Evolutionary conservation across 1,284 basidiomycete genomes (phyloP).

Genomic region (Puccinia sorghi): DNA sequence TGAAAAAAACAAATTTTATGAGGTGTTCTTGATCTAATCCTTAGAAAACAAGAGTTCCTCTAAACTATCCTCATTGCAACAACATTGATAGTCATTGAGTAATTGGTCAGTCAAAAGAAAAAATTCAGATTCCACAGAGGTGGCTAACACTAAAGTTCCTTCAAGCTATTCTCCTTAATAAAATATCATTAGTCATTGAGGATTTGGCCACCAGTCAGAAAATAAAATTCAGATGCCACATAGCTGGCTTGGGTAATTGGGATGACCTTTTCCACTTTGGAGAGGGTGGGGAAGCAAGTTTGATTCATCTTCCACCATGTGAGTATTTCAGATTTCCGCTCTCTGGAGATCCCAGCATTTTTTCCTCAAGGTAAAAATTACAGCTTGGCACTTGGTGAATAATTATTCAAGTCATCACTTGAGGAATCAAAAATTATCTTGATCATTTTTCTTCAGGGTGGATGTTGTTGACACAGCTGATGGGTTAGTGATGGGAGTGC

Average conservation of each 20-base stretch:
- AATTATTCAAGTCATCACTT: not conserved
- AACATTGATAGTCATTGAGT: too few species aligned
- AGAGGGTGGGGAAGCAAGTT: too few species aligned
- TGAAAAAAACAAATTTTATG: too few species aligned
- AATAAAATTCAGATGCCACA: too few species aligned
- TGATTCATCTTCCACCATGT: slow-evolving; percentile 7
- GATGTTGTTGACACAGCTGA: too few species aligned
- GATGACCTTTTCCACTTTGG: not conserved
- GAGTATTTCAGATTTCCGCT: not conserved
- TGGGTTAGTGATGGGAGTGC: too few species aligned
- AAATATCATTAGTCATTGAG: not conserved
- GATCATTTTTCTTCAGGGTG: not conserved
- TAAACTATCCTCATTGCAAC: too few species aligned
- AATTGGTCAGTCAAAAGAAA: too few species aligned
- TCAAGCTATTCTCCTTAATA: not conserved
- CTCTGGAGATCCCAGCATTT: not conserved
- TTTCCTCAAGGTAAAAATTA: slow-evolving; percentile 6
- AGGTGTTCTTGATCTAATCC: too few species aligned
- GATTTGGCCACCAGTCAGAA: not conserved
- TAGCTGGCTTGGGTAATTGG: not conserved
- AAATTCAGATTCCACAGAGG: too few species aligned
- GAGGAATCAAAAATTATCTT: not conserved
- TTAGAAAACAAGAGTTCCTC: too few species aligned
- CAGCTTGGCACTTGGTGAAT: not conserved
- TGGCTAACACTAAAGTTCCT: too few species aligned